Evolutionary conservation across 2,329 filamentous ascomycete genomes (phyloP), one percentile per base, ranked within the genome.

Genomic region (Zopfia rhizophila): DNA sequence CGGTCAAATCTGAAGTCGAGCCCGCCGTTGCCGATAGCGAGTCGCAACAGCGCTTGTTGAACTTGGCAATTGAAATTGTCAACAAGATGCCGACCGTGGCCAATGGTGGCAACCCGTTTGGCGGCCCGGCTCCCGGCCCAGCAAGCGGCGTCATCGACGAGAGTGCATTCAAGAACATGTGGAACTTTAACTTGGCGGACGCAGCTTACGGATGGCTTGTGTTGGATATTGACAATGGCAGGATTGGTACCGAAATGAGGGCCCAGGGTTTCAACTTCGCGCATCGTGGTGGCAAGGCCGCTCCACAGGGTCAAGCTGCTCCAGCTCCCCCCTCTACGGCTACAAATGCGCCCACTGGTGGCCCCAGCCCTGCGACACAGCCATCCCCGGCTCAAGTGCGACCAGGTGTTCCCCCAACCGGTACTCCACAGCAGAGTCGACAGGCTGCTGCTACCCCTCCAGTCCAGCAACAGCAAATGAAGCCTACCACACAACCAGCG

Each of bases 141-240:
- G 82, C 84, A 46, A 87, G 90, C 38, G 94, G 94, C 22, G 90
- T 96, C 66, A 91, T 99, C 13, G 94, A 99, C 55, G 94, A 99
- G 78, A 97, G 92, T 64, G 94, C 94, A 1, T 99, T 99, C 83
- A 99, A 99, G 80, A 99, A 99, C 72, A 97, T 97, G 94, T 99
- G 94, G 94, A 99, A 99, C 75, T 99, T 99, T 77, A 97, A 97
- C 73, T 76, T 99, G 57, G 94, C 94, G 21, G 94, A 99, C 77
- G 94, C 94, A 43, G 93, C 94, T 14, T 99, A 97, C 70, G 94
- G 94, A 51, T 99, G 91, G 81, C 81, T 99, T 38, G 91, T 97
- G 12, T 77, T 99, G 46, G 94, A 99, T 71, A 88, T 99, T 49
- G 94, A 99, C 68, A 90, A 91, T 66, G 94, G 94, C 38, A 87